Percentiles rank a stretch among this genome's conserved stretches.
Evolutionary conservation across 2,329 filamentous ascomycete species (phyloP).

Genomic region (Stachybotrys echinatus): DNA sequence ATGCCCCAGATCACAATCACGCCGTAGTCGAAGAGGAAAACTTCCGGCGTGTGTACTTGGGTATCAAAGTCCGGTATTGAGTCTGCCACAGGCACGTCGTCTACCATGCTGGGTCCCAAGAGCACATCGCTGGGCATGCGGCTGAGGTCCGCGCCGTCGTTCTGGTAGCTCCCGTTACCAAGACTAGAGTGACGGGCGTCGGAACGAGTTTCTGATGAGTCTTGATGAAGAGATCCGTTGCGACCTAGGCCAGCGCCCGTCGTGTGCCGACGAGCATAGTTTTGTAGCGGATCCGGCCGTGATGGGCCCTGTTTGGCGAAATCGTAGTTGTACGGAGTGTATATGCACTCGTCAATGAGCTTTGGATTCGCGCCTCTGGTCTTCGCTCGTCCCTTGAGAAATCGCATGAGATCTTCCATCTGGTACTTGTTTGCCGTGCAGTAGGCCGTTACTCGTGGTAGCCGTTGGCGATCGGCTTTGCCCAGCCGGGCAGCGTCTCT

Average conservation of each 20-base stretch:
- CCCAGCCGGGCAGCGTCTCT: constrained; percentile 88
- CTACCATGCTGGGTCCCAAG: constrained; percentile 26
- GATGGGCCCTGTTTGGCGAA: constrained; percentile 24
- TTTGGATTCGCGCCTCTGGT: constrained; percentile 79
- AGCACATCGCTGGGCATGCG: constrained; percentile 24
- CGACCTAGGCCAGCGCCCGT: constrained; percentile 59
- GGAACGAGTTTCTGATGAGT: constrained; percentile 13
- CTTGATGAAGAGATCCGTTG: constrained; percentile 26
- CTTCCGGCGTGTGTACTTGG: constrained; percentile 83
- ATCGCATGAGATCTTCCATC: constrained; percentile 83
- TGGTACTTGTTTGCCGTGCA: constrained; percentile 91
- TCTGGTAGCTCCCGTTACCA: constrained; percentile 11
- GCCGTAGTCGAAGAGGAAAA: constrained; percentile 96
- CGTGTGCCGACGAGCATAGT: constrained; percentile 65
- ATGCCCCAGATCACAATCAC: constrained; percentile 99
- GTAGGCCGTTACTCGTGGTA: constrained; percentile 93
- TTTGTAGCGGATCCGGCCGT: constrained; percentile 32
- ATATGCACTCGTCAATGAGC: constrained; percentile 95
- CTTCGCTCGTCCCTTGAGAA: constrained; percentile 78
- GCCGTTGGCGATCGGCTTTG: constrained; percentile 81
- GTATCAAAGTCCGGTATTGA: constrained; percentile 72
- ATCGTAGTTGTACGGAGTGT: constrained; percentile 84
- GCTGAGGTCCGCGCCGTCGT: constrained; percentile 15
- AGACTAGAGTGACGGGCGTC: constrained; percentile 21
- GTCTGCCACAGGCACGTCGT: constrained; percentile 33